Evolutionary conservation across 768 basidiomycete genomes (phyloP).

Genomic region (Tephrocybe sp.): DNA sequence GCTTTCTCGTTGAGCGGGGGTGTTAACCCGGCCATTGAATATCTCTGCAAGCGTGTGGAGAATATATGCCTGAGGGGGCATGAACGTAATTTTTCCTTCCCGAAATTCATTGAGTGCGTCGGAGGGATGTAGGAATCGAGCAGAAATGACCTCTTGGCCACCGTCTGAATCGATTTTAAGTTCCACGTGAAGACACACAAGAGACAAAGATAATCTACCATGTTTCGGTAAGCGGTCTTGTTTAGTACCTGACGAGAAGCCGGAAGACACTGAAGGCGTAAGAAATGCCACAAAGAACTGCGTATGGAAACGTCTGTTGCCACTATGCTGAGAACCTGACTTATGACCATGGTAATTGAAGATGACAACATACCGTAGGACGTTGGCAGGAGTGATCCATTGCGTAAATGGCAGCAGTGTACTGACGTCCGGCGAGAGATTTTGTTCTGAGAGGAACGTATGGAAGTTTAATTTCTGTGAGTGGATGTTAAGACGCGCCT

Average conservation of each 20-base stretch:
- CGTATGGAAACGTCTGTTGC: conserved; percentile 71
- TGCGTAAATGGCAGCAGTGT: conserved; percentile 67
- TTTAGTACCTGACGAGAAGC: conserved; percentile 51
- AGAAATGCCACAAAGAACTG: conserved; percentile 70
- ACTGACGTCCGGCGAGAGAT: conserved; percentile 41
- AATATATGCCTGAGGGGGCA: conserved; percentile 78
- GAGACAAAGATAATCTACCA: conserved; percentile 26
- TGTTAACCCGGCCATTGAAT: conserved; percentile 40
- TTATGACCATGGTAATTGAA: background rate
- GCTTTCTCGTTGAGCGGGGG: conserved; percentile 41
- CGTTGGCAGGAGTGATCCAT: conserved; percentile 66
- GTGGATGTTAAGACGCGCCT: conserved; percentile 56
- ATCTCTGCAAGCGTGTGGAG: conserved; percentile 57
- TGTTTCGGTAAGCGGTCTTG: conserved; percentile 61
- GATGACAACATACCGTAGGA: conserved; percentile 41
- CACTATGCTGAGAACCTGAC: too few species aligned
- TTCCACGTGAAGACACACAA: background rate
- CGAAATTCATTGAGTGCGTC: conserved; percentile 51
- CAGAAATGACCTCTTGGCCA: conserved; percentile 65
- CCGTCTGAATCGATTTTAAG: conserved; percentile 40
- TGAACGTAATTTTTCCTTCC: conserved; percentile 50
- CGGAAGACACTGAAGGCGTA: conserved; percentile 36
- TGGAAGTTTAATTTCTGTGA: conserved; percentile 47
- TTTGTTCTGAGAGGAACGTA: conserved; percentile 46
- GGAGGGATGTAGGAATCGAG: conserved; percentile 60